These are phyloP conservation scores for Saxophila tyrrhenica DNA, from an alignment of 495 filamentous ascomycete species.

Conservation along the genomic window DNA sequence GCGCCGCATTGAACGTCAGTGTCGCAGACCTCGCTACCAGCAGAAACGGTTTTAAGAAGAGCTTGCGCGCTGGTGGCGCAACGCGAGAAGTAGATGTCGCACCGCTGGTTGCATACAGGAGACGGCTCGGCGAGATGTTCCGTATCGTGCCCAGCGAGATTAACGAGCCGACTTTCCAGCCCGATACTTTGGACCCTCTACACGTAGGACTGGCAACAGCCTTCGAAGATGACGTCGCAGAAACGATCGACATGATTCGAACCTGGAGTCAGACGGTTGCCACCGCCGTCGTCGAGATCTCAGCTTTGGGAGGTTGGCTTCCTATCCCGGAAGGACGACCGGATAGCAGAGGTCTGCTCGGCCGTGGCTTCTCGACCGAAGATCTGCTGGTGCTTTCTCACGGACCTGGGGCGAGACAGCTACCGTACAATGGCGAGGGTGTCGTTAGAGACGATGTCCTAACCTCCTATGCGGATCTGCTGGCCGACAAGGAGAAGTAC, in stretches of 20 bases:
- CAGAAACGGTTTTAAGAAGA: slow-evolving; percentile 22
- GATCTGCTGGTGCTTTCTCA: slow-evolving; percentile 55
- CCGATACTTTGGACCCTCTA: slow-evolving; percentile 58
- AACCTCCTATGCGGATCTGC: slow-evolving; percentile 52
- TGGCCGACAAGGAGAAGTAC: slow-evolving; percentile 36
- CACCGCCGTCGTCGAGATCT: slow-evolving; percentile 67
- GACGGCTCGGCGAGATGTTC: slow-evolving; percentile 42
- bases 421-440: not conserved
- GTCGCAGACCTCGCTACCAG: slow-evolving; percentile 26
- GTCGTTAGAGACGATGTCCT: slow-evolving; percentile 57
- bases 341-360: slow-evolving; percentile 4
- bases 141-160: slow-evolving; percentile 36
- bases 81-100: slow-evolving; percentile 35
- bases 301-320: slow-evolving; percentile 64
- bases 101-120: slow-evolving; percentile 41
- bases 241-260: slow-evolving; percentile 58
- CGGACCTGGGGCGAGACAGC: slow-evolving; percentile 27
- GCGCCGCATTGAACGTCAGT: slow-evolving; percentile 18
- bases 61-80: not conserved
- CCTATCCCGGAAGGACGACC: slow-evolving; percentile 9
- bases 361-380: slow-evolving; percentile 31
- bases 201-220: slow-evolving; percentile 71
- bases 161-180: slow-evolving; percentile 44
- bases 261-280: slow-evolving; percentile 68
- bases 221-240: slow-evolving; percentile 65